These are phyloP conservation scores for Fusarium phyllophilum DNA, from an alignment of 2,329 filamentous ascomycete genomes.

Conservation along the genomic window DNA sequence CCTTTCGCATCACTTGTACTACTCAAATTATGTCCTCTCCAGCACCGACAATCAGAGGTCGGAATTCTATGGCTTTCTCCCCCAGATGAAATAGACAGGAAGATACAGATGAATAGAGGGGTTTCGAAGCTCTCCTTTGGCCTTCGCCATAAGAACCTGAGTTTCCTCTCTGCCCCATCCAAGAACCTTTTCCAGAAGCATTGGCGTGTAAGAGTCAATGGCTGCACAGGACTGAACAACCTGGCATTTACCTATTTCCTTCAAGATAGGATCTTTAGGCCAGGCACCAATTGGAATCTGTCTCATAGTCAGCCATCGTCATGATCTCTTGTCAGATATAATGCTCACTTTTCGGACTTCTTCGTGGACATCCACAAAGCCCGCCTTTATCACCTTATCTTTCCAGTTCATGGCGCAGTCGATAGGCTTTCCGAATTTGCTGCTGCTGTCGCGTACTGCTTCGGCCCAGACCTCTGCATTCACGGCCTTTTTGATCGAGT, in stretches of 20 bases:
- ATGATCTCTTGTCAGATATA: rapidly evolving
- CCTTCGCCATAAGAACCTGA: constrained; percentile 33
- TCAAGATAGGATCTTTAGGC: constrained; percentile 22
- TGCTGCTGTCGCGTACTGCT: constrained; percentile 14
- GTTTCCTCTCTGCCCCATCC: constrained; percentile 33
- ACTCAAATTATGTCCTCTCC: rapidly evolving
- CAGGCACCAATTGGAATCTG: constrained; percentile 27
- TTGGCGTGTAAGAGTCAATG: constrained; percentile 31
- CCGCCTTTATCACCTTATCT: constrained; percentile 14
- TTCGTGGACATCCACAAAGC: constrained; percentile 22
- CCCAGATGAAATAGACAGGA: constrained; percentile 29
- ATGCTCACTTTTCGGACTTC: neutral
- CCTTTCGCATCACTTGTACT: neutral
- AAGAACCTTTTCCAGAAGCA: constrained; percentile 26
- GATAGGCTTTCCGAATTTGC: constrained; percentile 27
- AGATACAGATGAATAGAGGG: constrained; percentile 30
- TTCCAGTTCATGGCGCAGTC: constrained; percentile 22
- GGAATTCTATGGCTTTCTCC: constrained; percentile 10
- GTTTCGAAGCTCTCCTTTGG: constrained; percentile 36
- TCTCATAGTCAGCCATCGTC: neutral
- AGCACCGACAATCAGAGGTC: neutral
- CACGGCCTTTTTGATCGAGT: constrained; percentile 20
- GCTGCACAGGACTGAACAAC: constrained; percentile 27
- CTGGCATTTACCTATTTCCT: constrained; percentile 27
- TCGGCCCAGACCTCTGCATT: constrained; percentile 22